These are phyloP conservation scores for Hypomyces rosellus DNA, from an alignment of 2,329 filamentous ascomycete genomes.

Conservation along the genomic window DNA sequence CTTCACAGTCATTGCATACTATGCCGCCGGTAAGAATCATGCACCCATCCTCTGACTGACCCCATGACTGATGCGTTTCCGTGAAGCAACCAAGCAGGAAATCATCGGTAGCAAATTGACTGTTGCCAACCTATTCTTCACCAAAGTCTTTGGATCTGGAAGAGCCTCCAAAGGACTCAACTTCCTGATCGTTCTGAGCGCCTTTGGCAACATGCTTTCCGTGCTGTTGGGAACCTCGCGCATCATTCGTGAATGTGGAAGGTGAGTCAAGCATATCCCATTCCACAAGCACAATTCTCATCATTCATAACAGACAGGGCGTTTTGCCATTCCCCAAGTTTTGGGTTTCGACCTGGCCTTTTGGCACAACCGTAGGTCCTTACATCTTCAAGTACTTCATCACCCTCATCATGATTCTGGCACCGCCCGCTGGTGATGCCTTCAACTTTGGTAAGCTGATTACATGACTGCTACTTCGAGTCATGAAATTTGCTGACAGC, in stretches of 20 bases:
- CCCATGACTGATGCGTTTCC: neutral
- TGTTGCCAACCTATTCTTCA: conserved; percentile 53
- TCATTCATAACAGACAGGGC: conserved; percentile 39
- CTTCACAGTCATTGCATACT: conserved; percentile 55
- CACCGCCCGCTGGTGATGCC: conserved; percentile 55
- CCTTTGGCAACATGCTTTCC: conserved; percentile 54
- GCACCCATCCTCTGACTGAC: neutral
- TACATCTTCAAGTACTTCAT: conserved; percentile 52
- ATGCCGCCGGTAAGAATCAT: conserved; percentile 38
- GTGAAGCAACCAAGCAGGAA: conserved; percentile 43
- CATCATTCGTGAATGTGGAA: conserved; percentile 53
- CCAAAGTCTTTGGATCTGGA: conserved; percentile 47
- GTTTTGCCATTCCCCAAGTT: conserved; percentile 54
- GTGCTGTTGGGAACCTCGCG: conserved; percentile 50
- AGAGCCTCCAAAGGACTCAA: conserved; percentile 48
- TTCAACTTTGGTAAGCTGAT: conserved; percentile 50
- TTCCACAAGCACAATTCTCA: neutral
- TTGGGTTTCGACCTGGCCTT: conserved; percentile 58
- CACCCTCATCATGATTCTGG: conserved; percentile 54
- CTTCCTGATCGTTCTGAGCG: conserved; percentile 49
- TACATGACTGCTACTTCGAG: neutral
- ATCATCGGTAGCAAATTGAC: conserved; percentile 47
- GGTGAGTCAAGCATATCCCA: conserved; percentile 22
- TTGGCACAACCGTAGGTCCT: conserved; percentile 56
- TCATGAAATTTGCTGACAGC: conserved; percentile 18